Evolutionary conservation across 2,329 filamentous ascomycete species (phyloP).

Genomic region (Alternaria sp.): DNA sequence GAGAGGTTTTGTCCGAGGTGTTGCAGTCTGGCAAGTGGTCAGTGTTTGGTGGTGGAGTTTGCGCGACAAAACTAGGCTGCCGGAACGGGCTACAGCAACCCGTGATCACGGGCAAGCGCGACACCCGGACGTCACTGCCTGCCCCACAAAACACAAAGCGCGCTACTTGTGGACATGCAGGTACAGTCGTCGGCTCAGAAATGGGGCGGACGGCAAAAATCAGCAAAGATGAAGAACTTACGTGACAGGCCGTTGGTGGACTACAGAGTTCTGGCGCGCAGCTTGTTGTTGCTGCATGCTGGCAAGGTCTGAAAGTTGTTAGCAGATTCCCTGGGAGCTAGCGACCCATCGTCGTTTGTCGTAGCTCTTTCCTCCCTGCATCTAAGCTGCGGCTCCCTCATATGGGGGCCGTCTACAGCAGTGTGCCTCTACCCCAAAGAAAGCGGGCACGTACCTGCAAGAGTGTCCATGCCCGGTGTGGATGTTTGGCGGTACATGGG

Average conservation of each 20-base stretch:
- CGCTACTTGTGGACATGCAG: neutral
- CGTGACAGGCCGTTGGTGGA: conserved; percentile 46
- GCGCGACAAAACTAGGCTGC: conserved; percentile 14
- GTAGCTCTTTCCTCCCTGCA: neutral
- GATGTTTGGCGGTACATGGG: conserved; percentile 50
- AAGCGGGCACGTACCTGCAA: conserved; percentile 49
- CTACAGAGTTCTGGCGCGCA: conserved; percentile 44
- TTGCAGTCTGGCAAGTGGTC: conserved; percentile 26
- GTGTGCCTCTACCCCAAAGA: conserved; percentile 11
- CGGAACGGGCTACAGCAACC: conserved; percentile 25
- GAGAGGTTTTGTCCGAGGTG: conserved; percentile 49
- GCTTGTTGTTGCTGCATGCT: conserved; percentile 56
- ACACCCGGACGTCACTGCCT: conserved; percentile 11
- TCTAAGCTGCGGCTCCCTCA: neutral
- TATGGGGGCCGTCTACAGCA: neutral
- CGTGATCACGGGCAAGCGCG: conserved; percentile 24
- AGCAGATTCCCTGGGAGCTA: conserved; percentile 4
- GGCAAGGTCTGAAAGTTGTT: conserved; percentile 50
- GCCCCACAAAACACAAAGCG: neutral
- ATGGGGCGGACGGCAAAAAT: neutral
- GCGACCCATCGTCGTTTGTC: neutral
- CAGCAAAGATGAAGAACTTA: conserved; percentile 25
- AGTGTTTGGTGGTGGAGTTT: conserved; percentile 14
- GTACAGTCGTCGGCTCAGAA: neutral
- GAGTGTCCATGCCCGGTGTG: conserved; percentile 56